These are phyloP conservation scores for Fusarium humuli DNA, from an alignment of 2,329 filamentous ascomycete genomes.

Conservation along the genomic window DNA sequence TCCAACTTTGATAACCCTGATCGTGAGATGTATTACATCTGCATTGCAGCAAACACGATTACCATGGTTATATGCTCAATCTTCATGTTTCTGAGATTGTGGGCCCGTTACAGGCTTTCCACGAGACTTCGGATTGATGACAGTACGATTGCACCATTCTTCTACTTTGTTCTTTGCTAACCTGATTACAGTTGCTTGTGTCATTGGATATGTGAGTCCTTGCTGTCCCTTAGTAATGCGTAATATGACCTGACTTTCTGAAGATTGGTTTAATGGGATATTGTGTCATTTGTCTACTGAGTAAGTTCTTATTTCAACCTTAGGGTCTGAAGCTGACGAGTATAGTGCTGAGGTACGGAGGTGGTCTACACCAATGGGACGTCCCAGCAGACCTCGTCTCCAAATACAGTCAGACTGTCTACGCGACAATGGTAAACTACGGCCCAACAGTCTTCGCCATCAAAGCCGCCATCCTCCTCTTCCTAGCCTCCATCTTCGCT, in stretches of 20 bases:
- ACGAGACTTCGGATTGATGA: slow-evolving; percentile 26
- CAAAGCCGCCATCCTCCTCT: slow-evolving; percentile 28
- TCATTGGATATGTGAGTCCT: slow-evolving; percentile 22
- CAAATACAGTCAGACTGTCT: slow-evolving; percentile 27
- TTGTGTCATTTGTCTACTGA: slow-evolving; percentile 20
- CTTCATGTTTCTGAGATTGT: slow-evolving; percentile 19
- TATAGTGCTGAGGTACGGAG: slow-evolving; percentile 20
- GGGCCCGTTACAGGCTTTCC: slow-evolving; percentile 22
- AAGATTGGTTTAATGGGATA: slow-evolving; percentile 36
- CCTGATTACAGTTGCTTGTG: slow-evolving; percentile 1
- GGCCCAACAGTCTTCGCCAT: slow-evolving; percentile 33
- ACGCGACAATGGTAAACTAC: slow-evolving; percentile 34
- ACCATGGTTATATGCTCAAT: slow-evolving; percentile 19
- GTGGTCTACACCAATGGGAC: slow-evolving; percentile 30
- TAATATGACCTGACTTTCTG: rapidly evolving
- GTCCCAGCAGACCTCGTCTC: slow-evolving; percentile 21
- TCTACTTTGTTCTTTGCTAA: not conserved
- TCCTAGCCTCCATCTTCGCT: slow-evolving; percentile 20
- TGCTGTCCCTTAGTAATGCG: rapidly evolving
- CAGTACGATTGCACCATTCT: not conserved
- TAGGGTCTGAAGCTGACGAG: rapidly evolving
- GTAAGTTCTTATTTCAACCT: not conserved
- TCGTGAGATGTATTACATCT: slow-evolving; percentile 30
- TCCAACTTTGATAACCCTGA: slow-evolving; percentile 28
- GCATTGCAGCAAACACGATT: slow-evolving; percentile 18